Percentiles rank a stretch among this genome's conserved stretches.
These are phyloP conservation scores for Sophora flavescens DNA, from an alignment of 306 rosid species.

Conservation along the genomic window DNA sequence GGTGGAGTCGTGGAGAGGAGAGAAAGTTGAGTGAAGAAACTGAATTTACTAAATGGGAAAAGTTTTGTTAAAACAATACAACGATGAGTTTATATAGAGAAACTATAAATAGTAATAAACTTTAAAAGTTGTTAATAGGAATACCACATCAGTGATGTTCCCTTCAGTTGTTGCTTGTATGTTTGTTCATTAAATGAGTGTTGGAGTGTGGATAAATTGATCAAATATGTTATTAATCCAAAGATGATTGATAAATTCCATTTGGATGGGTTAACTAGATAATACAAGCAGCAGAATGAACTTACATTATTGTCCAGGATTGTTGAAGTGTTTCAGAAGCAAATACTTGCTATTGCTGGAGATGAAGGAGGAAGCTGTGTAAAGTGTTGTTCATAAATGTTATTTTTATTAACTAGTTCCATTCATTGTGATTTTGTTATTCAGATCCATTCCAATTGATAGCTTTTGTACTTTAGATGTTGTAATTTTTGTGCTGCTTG, in stretches of 20 bases:
- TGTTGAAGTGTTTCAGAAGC: no score
- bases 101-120: not conserved
- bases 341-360: slow-evolving; percentile 2
- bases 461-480: no score
- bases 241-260: no score
- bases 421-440: no score
- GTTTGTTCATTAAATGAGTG: not conserved
- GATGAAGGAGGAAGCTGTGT: slow-evolving; percentile 37
- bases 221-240: not conserved
- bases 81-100: not conserved
- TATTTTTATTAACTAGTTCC: slow-evolving; percentile 14
- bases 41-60: no score
- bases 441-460: no score
- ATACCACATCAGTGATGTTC: not conserved
- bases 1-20: no score
- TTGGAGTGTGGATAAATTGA: not conserved
- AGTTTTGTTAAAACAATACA: not conserved
- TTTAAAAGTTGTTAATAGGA: not conserved
- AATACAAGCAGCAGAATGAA: no score
- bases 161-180: not conserved
- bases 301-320: no score
- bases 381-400: slow-evolving; percentile 38
- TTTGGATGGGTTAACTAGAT: no score
- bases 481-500: no score
- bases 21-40: no score